Evolutionary conservation across 2,329 filamentous ascomycete species (phyloP), one percentile per base, ranked within the genome.

Genomic region (Aspergillus pseudoterreus): DNA sequence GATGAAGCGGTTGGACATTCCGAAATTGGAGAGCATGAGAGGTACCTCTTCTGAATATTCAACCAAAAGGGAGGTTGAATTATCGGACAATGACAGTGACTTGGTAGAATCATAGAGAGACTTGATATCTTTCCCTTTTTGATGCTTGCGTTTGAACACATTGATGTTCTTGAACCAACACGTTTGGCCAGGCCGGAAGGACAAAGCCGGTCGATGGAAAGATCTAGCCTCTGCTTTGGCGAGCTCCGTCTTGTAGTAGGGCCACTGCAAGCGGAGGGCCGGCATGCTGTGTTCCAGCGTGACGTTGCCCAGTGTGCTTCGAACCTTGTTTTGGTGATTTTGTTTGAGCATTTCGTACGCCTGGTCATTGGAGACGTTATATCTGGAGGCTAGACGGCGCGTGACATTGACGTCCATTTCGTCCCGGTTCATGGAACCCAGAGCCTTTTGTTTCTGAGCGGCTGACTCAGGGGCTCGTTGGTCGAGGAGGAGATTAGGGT

Each of bases 41-140:
- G 94, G 94, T 56, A 90, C 87, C 64, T 96, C 91, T 71, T 99
- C 94, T 8, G 90, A 95, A 69, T 99, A 99, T 71, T 99, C 94
- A 32, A 97, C 86, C 12, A 99, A 81, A 4, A 96, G 81, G 17
- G 90, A 86, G 39, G 85, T 87, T 0, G 92, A 91, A 66, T 96
- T 96, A 70, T 99, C 94, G 56, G 84, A 88, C 61, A 96, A 77
- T 22, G 88, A 90, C 15, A 99, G 78, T 61, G 96, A 88, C 65
- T 87, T 90, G 1, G 91, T 90, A 19, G 82, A 83, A 24, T 82
- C 81, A 71, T 92, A 99, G 0, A 95, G 80, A 45, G 92, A 85
- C 49, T 88, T 86, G 1, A 87, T 83, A 58, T 86, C 82, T 63
- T 90, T 88, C 54, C 87, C 87, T 71, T 89, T 92, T 69, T 89